Conservation (phyloP, 2,329 filamentous ascomycete species). For the Purpureocillium lavendulum region DNA sequence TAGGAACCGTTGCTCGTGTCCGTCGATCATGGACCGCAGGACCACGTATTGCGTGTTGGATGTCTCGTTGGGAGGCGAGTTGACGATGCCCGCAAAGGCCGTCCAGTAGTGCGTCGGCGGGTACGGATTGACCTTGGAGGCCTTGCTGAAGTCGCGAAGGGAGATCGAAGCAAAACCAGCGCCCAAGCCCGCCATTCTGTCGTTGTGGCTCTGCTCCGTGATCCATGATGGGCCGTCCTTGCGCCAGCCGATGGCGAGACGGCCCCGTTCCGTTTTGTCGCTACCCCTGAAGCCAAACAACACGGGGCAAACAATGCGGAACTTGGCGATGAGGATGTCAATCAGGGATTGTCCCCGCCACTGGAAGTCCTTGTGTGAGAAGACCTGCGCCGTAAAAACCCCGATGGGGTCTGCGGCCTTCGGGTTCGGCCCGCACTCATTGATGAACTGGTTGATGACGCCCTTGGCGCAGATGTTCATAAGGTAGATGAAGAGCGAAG, state of each 20-base stretch:
- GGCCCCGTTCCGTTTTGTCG: constrained; percentile 63
- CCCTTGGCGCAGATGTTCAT: constrained; percentile 70
- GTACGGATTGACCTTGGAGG: constrained; percentile 62
- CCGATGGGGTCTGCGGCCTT: constrained; percentile 70
- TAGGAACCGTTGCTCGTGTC: constrained; percentile 68
- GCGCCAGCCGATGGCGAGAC: constrained; percentile 65
- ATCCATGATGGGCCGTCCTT: constrained; percentile 52
- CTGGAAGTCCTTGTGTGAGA: constrained; percentile 58
- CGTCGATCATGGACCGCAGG: constrained; percentile 62
- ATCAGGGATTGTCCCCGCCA: constrained; percentile 63
- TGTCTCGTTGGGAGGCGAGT: constrained; percentile 58
- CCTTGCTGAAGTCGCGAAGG: constrained; percentile 71
- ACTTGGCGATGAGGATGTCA: constrained; percentile 81
- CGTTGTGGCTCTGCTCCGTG: constrained; percentile 63
- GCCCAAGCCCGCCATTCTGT: constrained; percentile 75
- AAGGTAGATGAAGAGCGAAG: constrained; percentile 63
- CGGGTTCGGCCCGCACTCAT: constrained; percentile 55
- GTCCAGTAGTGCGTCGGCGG: constrained; percentile 79
- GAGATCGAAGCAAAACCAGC: constrained; percentile 79
- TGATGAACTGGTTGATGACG: constrained; percentile 61
- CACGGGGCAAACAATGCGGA: constrained; percentile 70
- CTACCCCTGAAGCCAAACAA: constrained; percentile 76
- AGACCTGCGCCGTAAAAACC: constrained; percentile 66
- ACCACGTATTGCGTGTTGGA: constrained; percentile 69
- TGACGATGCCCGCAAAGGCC: constrained; percentile 66